Evolutionary conservation across 495 filamentous ascomycete genomes (phyloP).

Genomic region (Xylaria venustula): DNA sequence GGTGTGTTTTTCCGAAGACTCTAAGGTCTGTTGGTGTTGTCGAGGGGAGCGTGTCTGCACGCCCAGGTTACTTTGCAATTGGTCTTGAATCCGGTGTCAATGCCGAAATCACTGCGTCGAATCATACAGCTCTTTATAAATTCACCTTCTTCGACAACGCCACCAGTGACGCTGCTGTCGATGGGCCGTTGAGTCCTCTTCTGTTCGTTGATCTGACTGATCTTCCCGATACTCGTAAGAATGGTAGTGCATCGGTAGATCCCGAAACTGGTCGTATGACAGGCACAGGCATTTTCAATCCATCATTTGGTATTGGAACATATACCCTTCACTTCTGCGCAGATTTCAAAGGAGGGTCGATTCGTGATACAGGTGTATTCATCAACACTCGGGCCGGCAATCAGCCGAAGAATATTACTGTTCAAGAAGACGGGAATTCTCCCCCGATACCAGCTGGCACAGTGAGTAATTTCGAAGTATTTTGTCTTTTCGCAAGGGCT

Average conservation of each 20-base stretch:
- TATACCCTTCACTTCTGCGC: slow-evolving; percentile 61
- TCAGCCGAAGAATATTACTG: slow-evolving; percentile 46
- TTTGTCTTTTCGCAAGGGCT: not conserved
- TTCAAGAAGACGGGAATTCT: slow-evolving; percentile 52
- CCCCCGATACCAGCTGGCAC: slow-evolving; percentile 61
- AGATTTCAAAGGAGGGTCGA: slow-evolving; percentile 57
- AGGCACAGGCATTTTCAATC: slow-evolving; percentile 60
- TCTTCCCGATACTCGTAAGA: slow-evolving; percentile 56
- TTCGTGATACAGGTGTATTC: slow-evolving; percentile 63
- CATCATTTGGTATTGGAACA: slow-evolving; percentile 63
- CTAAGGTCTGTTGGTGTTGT: slow-evolving; percentile 44
- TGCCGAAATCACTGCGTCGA: slow-evolving; percentile 64
- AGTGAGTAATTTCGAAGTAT: not conserved
- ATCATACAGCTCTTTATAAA: slow-evolving; percentile 62
- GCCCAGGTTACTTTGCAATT: slow-evolving; percentile 64
- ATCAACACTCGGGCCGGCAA: slow-evolving; percentile 51
- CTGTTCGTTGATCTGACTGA: slow-evolving; percentile 63
- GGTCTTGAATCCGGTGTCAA: slow-evolving; percentile 53
- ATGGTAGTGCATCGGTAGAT: slow-evolving; percentile 54
- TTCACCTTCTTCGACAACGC: slow-evolving; percentile 56
- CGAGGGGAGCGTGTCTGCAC: slow-evolving; percentile 51
- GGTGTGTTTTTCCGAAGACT: slow-evolving; percentile 56
- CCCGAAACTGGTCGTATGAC: slow-evolving; percentile 54
- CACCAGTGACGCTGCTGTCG: slow-evolving; percentile 23
- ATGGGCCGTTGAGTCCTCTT: slow-evolving; percentile 52